Base-by-base conservation (phyloP, 768 basidiomycete genomes). In the Peribolospora kevripleyi region DNA sequence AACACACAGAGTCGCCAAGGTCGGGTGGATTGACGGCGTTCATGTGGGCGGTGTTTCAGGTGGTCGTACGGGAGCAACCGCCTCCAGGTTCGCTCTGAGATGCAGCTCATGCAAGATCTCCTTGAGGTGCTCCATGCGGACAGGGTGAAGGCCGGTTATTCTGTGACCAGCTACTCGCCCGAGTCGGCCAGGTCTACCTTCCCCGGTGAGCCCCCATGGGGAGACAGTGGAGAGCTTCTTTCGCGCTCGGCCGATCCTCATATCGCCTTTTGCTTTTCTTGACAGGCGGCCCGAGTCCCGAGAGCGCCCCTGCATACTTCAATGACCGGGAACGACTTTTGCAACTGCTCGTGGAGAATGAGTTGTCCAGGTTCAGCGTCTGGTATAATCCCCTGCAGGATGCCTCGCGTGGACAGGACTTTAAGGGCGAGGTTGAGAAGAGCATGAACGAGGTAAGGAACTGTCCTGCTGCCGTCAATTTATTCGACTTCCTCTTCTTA, bases 1-100 rank as follows among this genome's bases (percentile, higher is more conserved):
- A 8, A 10, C 1, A 52, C 48, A 1, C 46, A 37, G 47, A 42
- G 49, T 57, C 6, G 40, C 14, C 10, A 37, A 25, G 25, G 25
- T 25, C 25, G 25, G 25, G 25, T 25, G 25, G 25, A 25, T 25
- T 25, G 25, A 25, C 25, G 25, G 1, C 25, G 25, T 52, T 49
- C 25, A 25, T 25, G 25, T 25, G 25, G 25, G 25, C 8, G 38
- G 8, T 8, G 39, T 11, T 1, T 1, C 61, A 95, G 90, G 62
- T 97, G 91, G 90, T 81, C 90, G 4, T 93, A 80, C 65, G 93
- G 91, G n/a, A 82, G 84, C 37, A 85, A 85, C 66, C 79, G 86
- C 3, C 78, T 86, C 5, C 88, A 95, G 68, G 71, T 95, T 14
- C 79, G 82, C 59, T 79, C 83, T 1, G 91, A 97, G 64, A 76